These are phyloP conservation scores for Venturia aucupariae DNA, from an alignment of 2,329 filamentous ascomycete species.

Conservation along the genomic window DNA sequence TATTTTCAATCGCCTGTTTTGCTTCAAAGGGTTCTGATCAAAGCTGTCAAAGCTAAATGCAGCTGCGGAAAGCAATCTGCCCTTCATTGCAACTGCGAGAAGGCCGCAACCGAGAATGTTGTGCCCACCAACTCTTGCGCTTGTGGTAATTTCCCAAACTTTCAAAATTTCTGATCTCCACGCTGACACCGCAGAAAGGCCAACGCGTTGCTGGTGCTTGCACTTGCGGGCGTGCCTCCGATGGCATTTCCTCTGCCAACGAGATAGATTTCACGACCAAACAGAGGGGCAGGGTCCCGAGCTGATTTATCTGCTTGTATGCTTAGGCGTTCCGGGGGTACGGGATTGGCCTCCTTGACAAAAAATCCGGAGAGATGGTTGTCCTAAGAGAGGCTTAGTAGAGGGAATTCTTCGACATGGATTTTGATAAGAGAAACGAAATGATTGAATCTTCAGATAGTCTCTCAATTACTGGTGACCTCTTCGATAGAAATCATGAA, in stretches of 20 bases:
- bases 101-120: conserved; percentile 65
- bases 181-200: conserved; percentile 27
- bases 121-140: conserved; percentile 67
- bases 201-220: conserved; percentile 70
- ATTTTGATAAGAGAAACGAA: neutral
- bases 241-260: conserved; percentile 56
- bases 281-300: conserved; percentile 15
- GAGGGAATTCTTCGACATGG: neutral
- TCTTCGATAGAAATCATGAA: neutral
- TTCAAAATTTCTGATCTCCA: too few species aligned
- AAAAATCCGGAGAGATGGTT: neutral
- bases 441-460: too few species aligned
- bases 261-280: conserved; percentile 86
- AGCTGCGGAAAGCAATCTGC: conserved; percentile 85
- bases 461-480: too few species aligned
- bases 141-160: conserved; percentile 49
- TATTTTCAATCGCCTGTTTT: conserved; percentile 16
- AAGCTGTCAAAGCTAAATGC: conserved; percentile 51
- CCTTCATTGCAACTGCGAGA: conserved; percentile 77
- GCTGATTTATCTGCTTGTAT: neutral
- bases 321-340: neutral
- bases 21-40: conserved; percentile 21
- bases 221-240: conserved; percentile 63
- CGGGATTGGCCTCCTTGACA: neutral
- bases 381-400: too few species aligned